Conservation (phyloP, 805 yeast genomes). For the Wickerhamiella vanderwaltii region DNA sequence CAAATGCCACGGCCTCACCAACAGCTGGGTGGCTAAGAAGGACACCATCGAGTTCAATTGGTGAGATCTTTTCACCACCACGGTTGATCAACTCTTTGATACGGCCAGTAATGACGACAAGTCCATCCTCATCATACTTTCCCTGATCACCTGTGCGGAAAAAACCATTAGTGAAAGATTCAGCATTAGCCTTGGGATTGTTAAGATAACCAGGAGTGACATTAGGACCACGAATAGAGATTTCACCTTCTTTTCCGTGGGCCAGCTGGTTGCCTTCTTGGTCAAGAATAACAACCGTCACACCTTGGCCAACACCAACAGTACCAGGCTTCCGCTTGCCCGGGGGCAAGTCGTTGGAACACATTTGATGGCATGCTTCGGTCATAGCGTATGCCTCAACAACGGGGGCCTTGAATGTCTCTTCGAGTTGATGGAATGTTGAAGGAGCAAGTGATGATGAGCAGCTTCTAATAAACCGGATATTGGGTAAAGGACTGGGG, state of each 20-base stretch:
- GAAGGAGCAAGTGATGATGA: conserved; percentile 60
- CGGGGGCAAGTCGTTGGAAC: conserved; percentile 56
- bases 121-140: conserved; percentile 44
- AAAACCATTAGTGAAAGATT: conserved; percentile 50
- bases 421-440: conserved; percentile 46
- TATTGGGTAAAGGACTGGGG: conserved; percentile 41
- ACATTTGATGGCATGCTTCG: conserved; percentile 72
- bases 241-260: conserved; percentile 53
- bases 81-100: conserved; percentile 63
- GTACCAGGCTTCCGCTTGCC: conserved; percentile 57
- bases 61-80: conserved; percentile 70
- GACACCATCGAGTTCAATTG: conserved; percentile 54
- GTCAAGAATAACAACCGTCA: conserved; percentile 46
- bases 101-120: conserved; percentile 53
- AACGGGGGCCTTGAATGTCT: conserved; percentile 51
- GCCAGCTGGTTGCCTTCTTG: conserved; percentile 36
- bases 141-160: conserved; percentile 79
- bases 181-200: conserved; percentile 58
- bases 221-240: conserved; percentile 52
- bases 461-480: conserved; percentile 60
- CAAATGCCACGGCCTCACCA: conserved; percentile 59
- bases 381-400: conserved; percentile 74
- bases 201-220: conserved; percentile 63
- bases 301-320: conserved; percentile 64
- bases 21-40: conserved; percentile 51